A percentile compares a stretch with the other conserved stretches of the same genome.
phyloP scores from a whole-genome alignment of 73 alveolate genomes.

The Tetrahymena malaccensis region DNA sequence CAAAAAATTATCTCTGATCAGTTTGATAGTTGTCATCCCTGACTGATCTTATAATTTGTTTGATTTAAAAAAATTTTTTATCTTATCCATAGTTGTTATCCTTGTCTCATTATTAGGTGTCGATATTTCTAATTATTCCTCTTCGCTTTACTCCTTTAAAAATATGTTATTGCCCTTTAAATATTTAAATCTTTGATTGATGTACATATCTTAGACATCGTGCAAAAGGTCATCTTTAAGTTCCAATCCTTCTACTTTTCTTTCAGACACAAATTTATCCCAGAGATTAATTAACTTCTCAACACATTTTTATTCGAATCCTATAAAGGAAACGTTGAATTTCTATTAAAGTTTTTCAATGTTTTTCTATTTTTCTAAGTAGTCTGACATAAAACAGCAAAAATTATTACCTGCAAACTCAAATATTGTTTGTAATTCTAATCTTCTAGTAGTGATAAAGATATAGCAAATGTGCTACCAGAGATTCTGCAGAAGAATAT shows the following conservation, averaged over 20 bases:
- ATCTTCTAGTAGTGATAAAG: background rate
- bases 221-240: background rate
- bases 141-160: background rate
- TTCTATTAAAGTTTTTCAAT: background rate
- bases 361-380: background rate
- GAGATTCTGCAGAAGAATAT: background rate
- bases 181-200: background rate
- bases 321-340: background rate
- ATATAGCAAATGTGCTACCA: background rate
- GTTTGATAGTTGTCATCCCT: background rate
- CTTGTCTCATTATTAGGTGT: background rate
- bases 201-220: background rate
- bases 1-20: background rate
- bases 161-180: background rate
- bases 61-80: background rate
- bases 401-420: background rate
- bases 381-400: background rate
- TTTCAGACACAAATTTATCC: background rate
- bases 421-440: background rate
- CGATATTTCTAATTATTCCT: background rate
- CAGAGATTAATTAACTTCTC: background rate
- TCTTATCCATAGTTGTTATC: background rate
- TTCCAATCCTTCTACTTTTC: background rate
- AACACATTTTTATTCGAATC: background rate
- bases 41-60: background rate